phyloP scores from a whole-genome alignment of 2,329 filamentous ascomycete species.

The Rutstroemia sp. region DNA sequence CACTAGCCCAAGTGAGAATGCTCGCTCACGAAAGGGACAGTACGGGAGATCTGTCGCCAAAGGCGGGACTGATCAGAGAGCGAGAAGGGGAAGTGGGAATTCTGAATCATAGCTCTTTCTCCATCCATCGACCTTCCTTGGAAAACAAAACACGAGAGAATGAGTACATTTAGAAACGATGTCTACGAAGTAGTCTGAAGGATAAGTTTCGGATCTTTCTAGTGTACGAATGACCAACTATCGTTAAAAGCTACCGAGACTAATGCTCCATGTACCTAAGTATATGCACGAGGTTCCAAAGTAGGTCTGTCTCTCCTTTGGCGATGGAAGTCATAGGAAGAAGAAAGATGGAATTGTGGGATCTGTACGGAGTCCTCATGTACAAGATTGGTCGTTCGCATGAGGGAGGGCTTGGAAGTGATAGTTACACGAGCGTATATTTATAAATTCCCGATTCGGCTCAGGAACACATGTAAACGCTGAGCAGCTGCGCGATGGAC shows the following conservation, averaged over 20 bases:
- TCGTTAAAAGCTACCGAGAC: not conserved
- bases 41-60: constrained; percentile 11
- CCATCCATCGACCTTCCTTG: no score
- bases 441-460: constrained; percentile 3
- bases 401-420: not conserved
- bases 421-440: not conserved
- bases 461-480: constrained; percentile 5
- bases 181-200: not conserved
- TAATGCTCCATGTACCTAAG: not conserved
- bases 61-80: not conserved
- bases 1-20: not conserved
- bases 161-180: no score
- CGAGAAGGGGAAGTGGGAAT: not conserved
- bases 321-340: constrained; percentile 4
- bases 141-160: no score
- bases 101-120: no score
- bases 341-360: constrained; percentile 4
- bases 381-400: not conserved
- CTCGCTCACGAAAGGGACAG: not conserved
- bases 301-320: not conserved
- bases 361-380: not conserved
- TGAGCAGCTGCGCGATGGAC: not conserved
- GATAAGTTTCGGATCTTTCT: constrained; percentile 7
- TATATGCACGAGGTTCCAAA: constrained; percentile 1
- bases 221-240: constrained; percentile 2